Conservation (phyloP, 129 eudicot species). For the Rutidosis leptorrhynchoides region DNA sequence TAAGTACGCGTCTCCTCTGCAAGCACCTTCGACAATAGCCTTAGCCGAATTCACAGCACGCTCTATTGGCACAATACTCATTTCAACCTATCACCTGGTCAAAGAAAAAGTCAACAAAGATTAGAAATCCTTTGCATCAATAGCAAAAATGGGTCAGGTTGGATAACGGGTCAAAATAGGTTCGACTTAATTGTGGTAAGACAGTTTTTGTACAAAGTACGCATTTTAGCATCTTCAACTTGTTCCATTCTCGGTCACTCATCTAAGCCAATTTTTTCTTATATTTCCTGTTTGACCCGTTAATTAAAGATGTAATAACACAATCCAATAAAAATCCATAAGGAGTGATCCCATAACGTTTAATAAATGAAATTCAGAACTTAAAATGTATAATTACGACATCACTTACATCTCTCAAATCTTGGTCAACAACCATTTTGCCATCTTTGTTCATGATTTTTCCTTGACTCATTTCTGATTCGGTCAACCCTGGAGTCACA, state of each 20-base stretch:
- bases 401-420: conserved; percentile 54
- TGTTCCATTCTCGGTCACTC: background rate
- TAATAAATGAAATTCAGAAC: background rate
- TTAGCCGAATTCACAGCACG: conserved; percentile 16
- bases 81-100: conserved; percentile 22
- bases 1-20: conserved; percentile 28
- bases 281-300: background rate
- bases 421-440: conserved; percentile 45
- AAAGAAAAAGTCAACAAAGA: background rate
- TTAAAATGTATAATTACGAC: background rate
- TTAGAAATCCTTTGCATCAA: background rate
- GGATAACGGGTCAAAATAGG: background rate
- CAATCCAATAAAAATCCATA: no score
- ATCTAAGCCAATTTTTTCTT: background rate
- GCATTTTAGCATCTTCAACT: background rate
- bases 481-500: conserved; percentile 52
- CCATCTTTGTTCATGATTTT: conserved; percentile 46
- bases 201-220: background rate
- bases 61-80: conserved; percentile 32
- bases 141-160: background rate
- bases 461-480: conserved; percentile 60
- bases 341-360: no score
- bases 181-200: no score
- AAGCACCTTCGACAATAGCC: conserved; percentile 28
- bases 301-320: no score